Evolutionary conservation across 2,329 filamentous ascomycete species (phyloP), one percentile per base, ranked within the genome.

Genomic region (Penicillium sp.): DNA sequence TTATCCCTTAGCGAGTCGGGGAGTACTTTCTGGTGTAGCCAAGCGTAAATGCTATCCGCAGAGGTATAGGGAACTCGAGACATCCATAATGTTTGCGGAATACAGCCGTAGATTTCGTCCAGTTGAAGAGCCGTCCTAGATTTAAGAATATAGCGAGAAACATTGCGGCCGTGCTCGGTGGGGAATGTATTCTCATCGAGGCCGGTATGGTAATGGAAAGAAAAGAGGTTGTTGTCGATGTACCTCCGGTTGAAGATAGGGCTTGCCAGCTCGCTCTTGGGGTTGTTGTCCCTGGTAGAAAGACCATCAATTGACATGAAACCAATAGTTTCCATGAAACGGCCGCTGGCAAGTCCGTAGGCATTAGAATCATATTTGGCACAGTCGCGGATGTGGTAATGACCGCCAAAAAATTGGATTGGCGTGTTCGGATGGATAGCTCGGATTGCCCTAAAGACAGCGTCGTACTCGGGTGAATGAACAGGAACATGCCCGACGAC

Each of bases 261-360:
- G 5, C 72, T 73, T 4, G 75, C 66, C 0, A 78, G 61, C 26
- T 63, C 60, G 35, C 61, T 46, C n/a, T 30, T 65, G 57, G 48
- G 67, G 35, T 69, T 64, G 73, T 73, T 77, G 6, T 73, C 74
- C 26, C 76, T 76, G 1, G 79, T 81, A 8, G 78, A 78, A 21
- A 89, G 73, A 1, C 92, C 92, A 60, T 90, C 85, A 50, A 97
- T 88, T 0, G 93, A 96, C 86, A 95, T 88, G 85, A 95, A 98
- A 2, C 94, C 94, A 54, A 98, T 89, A 0, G 94, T 97, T 80
- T 98, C 94, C 82, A 97, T 90, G 76, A 97, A 98, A 0, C 94
- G 86, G 4, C 94, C 94, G 69, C 91, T 95, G 46, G 93, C 93
- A 5, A 98, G 82, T 1, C 90, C 93, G 65, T 91, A 89, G 0